Evolutionary conservation across 1,284 basidiomycete genomes (phyloP), one percentile per base, ranked within the genome.

Genomic region (Laetiporus sulphureus): DNA sequence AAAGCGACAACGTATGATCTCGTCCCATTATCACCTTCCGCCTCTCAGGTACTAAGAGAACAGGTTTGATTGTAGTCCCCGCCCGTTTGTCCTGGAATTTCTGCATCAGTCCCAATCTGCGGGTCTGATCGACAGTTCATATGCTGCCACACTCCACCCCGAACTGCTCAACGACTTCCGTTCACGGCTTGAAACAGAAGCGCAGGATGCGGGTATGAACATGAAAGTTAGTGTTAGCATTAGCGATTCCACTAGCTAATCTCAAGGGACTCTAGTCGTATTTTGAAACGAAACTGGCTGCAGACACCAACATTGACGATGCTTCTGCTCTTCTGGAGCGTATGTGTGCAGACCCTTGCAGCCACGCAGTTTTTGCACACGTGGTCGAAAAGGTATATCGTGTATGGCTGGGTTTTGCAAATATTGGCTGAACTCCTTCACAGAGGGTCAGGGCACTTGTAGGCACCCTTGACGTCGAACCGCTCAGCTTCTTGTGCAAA

Each of bases 401-500:
- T 13, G 33, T 31, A 27, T 33, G 11, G 16, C 32, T 35, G 16
- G 8, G 8, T 15, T 5, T 5, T 35, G 18, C 6, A 18, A 8
- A 8, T 10, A 35, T 18, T 1, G 11, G 1, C 25, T 4, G 1
- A 40, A 13, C 11, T 3, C 2, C 1, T 32, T 10, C 19, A 25
- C 49, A 88, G 84, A 70, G 75, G 32, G 81, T 84, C 52, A 60
- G 64, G 18, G 60, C 62, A 13, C 64, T 75, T 22, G 65, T 72
- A 4, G 62, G 63, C 31, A 64, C 70, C 23, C 62, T 72, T 29
- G 82, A 87, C 45, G 67, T 83, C 1, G 86, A 89, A 56, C 62
- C 73, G 3, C 63, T 89, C 24, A 77, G 83, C 37, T 70, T 76
- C 48, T 59, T 85, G 18, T 84, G 81, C 57, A 79, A 75, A 56